Conservation (phyloP, 2,329 filamentous ascomycete species). For the Aspergillus sp. region DNA sequence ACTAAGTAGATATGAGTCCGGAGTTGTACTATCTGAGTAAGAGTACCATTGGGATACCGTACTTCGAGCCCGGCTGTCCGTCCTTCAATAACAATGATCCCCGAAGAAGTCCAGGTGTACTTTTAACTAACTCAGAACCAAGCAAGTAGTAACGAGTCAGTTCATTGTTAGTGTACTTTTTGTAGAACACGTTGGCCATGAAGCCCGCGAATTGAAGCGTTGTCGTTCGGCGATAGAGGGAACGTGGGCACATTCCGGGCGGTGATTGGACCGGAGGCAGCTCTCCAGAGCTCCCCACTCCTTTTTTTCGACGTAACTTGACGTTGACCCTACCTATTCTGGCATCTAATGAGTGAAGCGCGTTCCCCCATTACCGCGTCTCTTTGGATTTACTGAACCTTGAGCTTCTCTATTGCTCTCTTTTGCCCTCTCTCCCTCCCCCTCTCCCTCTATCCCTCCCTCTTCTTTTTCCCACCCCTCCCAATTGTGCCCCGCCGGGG, state of each 20-base stretch:
- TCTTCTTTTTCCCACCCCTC: slow-evolving; percentile 4
- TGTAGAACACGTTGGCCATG: neutral
- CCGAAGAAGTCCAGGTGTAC: no score
- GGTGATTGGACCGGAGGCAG: slow-evolving; percentile 22
- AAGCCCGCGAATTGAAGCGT: neutral
- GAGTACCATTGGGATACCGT: no score
- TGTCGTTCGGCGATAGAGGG: neutral
- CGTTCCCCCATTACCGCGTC: neutral
- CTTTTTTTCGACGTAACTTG: slow-evolving; percentile 9
- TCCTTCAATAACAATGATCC: no score
- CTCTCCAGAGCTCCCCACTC: slow-evolving; percentile 22
- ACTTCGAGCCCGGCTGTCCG: no score
- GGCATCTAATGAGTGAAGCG: neutral
- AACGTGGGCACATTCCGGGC: slow-evolving; percentile 21
- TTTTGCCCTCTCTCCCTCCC: slow-evolving; percentile 4
- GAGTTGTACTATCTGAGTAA: no score
- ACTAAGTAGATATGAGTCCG: no score
- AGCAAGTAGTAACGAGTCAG: neutral
- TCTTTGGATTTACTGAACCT: neutral
- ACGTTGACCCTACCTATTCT: slow-evolving; percentile 3
- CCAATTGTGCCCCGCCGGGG: slow-evolving; percentile 2
- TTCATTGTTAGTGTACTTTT: neutral
- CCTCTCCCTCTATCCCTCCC: neutral
- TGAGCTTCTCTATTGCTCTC: neutral
- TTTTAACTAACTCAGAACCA: neutral